Evolutionary conservation across 2,329 filamentous ascomycete species (phyloP), one percentile per base, ranked within the genome.

Genomic region (Fusarium coicis): DNA sequence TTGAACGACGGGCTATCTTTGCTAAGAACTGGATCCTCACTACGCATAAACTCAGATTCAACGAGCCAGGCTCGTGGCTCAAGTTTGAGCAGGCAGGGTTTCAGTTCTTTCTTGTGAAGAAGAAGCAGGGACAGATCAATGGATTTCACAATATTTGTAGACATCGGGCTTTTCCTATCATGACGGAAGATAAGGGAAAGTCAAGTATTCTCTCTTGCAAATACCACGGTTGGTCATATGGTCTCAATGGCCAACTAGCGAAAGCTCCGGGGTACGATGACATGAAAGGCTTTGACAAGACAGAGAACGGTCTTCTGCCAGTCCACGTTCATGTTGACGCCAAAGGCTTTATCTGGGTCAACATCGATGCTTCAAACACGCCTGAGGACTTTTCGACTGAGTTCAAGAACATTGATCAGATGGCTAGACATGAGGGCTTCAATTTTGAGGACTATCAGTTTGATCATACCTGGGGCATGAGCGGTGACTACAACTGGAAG

Each of bases 151-250:
- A 90, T 73, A 81, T 90, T 18, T 91, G 89, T 79, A 81, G 89
- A 3, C 89, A 91, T 74, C 82, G 89, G 15, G 89, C 89, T 18
- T 91, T 87, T 86, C 87, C 0, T 84, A 55, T 91, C 7, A 87
- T 89, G 6, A 84, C 81, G 1, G 83, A 85, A 42, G 83, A 86
- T 4, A 79, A 83, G 5, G 89, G 89, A 4, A 84, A 83, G 28
- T 83, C 84, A n/a, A 84, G 81, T 49, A 84, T 90, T 10, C 83
- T 91, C 34, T 83, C 85, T 0, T 91, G 89, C 82, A 86, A 87
- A 66, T 91, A 91, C 74, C 89, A 91, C 73, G 88, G 73, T 43
- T 91, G 89, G 89, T 88, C 87, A 10, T 91, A 91, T 70, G 86
- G 88, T 54, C 82, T 88, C 4, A 84, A 83, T 26, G 89, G 89